Percentiles rank a stretch among this genome's conserved stretches.
phyloP scores from a whole-genome alignment of 352 stramenopile genomes.

The Globisporangium parvum region DNA sequence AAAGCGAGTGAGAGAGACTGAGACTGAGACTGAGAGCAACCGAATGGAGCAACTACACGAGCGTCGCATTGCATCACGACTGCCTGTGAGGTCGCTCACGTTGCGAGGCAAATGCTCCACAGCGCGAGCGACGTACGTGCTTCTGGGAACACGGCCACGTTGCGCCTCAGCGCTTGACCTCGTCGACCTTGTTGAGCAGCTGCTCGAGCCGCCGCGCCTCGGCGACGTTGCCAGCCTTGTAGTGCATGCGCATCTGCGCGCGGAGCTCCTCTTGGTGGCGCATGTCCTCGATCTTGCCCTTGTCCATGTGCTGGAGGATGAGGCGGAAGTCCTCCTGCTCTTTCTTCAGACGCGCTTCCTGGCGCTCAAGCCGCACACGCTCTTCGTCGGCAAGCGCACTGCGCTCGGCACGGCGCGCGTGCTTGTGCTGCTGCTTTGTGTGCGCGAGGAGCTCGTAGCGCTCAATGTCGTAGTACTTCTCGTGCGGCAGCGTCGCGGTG shows the following conservation, averaged over 20 bases:
- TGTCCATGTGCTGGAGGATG: slow-evolving; percentile 79
- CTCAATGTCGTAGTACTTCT: slow-evolving; percentile 98
- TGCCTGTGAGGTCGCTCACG: too few relatives aligned
- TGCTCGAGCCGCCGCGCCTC: slow-evolving; percentile 83
- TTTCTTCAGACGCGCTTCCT: slow-evolving; percentile 41
- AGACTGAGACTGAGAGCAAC: too few relatives aligned
- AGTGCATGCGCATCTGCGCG: slow-evolving; percentile 87
- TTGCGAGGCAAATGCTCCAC: too few relatives aligned
- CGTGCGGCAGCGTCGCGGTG: slow-evolving; percentile 93
- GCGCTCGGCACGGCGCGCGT: slow-evolving; percentile 19
- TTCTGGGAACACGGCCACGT: background rate
- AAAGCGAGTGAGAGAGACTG: too few relatives aligned
- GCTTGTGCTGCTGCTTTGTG: slow-evolving; percentile 68
- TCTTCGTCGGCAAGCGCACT: slow-evolving; percentile 48
- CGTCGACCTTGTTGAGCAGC: slow-evolving; percentile 57
- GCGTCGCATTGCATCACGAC: too few relatives aligned
- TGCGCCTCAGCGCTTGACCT: slow-evolving; percentile 25
- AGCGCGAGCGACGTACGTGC: too few relatives aligned
- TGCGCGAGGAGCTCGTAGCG: slow-evolving; percentile 96
- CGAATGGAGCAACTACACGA: too few relatives aligned
- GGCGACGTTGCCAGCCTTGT: slow-evolving; percentile 83
- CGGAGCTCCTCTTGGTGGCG: slow-evolving; percentile 76
- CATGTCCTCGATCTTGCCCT: slow-evolving; percentile 85
- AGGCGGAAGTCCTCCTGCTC: slow-evolving; percentile 74
- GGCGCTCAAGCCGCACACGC: slow-evolving; percentile 51